Conservation (phyloP, 352 stramenopile species). For the Globisporangium cylindrosporum region DNA sequence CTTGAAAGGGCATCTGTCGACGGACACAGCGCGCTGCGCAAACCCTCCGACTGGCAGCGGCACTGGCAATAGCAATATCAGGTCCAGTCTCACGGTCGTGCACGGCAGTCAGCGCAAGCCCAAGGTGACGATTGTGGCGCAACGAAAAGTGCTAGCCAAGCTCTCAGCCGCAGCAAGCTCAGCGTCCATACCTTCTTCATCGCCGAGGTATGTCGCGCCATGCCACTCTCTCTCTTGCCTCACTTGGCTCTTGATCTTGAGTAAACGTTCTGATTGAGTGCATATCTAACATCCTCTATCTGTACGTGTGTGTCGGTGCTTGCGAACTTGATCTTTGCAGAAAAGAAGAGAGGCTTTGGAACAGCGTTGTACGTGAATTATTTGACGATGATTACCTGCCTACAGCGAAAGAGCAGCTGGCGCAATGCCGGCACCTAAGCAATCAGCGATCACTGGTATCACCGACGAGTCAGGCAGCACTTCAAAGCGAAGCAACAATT, state of each 20-base stretch:
- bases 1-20: slow-evolving; percentile 46
- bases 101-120: slow-evolving; percentile 10
- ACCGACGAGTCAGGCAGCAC: not conserved
- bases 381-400: slow-evolving; percentile 64
- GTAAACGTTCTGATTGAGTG: not conserved
- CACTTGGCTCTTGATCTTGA: not conserved
- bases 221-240: not conserved
- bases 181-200: not conserved
- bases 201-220: not conserved
- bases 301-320: not conserved
- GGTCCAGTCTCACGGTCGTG: slow-evolving; percentile 6
- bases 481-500: not conserved
- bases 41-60: slow-evolving; percentile 17
- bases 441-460: slow-evolving; percentile 5
- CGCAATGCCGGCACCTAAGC: slow-evolving; percentile 26
- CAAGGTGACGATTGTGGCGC: not conserved
- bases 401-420: slow-evolving; percentile 53
- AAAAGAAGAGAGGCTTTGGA: slow-evolving; percentile 4
- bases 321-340: not conserved
- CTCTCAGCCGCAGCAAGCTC: not conserved
- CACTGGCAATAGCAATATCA: not conserved
- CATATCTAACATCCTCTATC: too few species aligned
- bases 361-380: slow-evolving; percentile 36
- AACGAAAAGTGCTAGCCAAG: slow-evolving; percentile 8
- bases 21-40: slow-evolving; percentile 43